phyloP scores from a whole-genome alignment of 1,139 yeast genomes.

The Blastobotrys proliferans region DNA sequence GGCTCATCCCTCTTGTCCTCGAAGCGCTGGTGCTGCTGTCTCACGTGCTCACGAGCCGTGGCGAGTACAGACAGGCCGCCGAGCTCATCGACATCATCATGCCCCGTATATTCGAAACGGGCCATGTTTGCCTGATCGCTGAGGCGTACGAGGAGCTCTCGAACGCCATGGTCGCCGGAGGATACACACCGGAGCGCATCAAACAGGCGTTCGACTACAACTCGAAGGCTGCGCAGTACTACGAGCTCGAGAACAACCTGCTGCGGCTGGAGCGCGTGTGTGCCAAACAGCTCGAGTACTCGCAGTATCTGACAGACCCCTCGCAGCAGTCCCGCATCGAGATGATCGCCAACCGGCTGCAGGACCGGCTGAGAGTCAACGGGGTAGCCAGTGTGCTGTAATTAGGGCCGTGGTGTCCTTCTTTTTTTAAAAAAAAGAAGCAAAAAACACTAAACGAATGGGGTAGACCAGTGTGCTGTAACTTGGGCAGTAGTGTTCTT shows the following conservation, averaged over 20 bases:
- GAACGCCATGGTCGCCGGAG: conserved; percentile 20
- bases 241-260: conserved; percentile 10
- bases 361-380: too few species aligned
- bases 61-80: conserved; percentile 24
- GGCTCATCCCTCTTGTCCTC: conserved; percentile 22
- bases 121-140: conserved; percentile 20
- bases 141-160: conserved; percentile 24
- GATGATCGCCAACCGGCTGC: neutral
- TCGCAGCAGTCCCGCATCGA: neutral
- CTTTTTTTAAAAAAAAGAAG: too few species aligned
- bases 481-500: too few species aligned
- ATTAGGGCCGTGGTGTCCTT: too few species aligned
- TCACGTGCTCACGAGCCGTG: conserved; percentile 21
- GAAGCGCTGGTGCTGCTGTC: conserved; percentile 28
- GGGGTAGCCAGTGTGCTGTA: too few species aligned
- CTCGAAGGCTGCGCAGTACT: conserved; percentile 12
- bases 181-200: conserved; percentile 4
- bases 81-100: conserved; percentile 25
- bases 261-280: conserved; percentile 11
- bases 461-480: too few species aligned
- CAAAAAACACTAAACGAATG: too few species aligned
- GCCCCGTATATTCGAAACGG: conserved; percentile 29
- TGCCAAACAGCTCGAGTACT: conserved; percentile 11
- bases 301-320: conserved; percentile 10
- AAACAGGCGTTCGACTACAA: conserved; percentile 14